These are phyloP conservation scores for Solanum tacnaense DNA, from an alignment of 257 asterid genomes.

Conservation along the genomic window DNA sequence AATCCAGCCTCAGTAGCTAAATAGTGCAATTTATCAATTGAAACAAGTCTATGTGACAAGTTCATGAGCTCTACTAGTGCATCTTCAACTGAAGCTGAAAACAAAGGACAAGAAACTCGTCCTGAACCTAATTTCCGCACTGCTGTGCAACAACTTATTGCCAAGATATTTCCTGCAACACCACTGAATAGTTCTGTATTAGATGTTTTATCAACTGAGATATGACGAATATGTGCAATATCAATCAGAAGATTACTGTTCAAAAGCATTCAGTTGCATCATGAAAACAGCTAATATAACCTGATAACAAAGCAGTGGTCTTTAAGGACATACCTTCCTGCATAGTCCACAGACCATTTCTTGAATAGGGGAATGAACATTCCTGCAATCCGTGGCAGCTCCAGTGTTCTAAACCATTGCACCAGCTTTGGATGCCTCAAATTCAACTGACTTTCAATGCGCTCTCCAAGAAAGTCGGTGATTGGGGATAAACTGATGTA, in stretches of 20 bases:
- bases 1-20: constrained; percentile 79
- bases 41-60: constrained; percentile 33
- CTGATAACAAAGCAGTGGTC: background rate
- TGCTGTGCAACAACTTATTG: constrained; percentile 61
- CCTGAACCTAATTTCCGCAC: constrained; percentile 36
- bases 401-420: constrained; percentile 57
- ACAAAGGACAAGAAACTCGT: constrained; percentile 30
- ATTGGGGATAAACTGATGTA: constrained; percentile 48
- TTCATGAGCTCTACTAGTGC: constrained; percentile 50
- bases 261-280: background rate
- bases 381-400: constrained; percentile 53
- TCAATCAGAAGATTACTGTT: background rate
- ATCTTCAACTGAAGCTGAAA: constrained; percentile 27
- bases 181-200: constrained; percentile 48
- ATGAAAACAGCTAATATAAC: background rate
- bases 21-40: constrained; percentile 48
- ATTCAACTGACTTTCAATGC: constrained; percentile 44
- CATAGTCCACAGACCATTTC: constrained; percentile 75
- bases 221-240: background rate
- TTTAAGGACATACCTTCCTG: constrained; percentile 50
- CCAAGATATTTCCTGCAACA: constrained; percentile 76
- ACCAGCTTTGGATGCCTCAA: constrained; percentile 42
- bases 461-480: constrained; percentile 31
- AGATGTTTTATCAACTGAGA: constrained; percentile 12
- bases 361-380: constrained; percentile 60